phyloP scores from a whole-genome alignment of 306 rosid species.

The Rubus idaeus region DNA sequence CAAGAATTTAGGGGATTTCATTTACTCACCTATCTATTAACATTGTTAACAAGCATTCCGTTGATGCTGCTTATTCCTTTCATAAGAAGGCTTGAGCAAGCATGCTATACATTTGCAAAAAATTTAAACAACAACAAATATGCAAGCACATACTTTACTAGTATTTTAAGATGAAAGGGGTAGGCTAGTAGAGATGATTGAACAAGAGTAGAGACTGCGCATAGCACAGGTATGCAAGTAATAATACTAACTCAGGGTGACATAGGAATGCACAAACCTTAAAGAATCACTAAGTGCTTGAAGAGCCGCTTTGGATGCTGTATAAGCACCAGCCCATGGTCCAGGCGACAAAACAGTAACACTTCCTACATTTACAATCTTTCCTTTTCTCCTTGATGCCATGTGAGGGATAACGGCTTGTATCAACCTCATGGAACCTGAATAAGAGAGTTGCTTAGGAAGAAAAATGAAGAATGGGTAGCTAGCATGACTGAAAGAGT shows the following conservation, averaged over 20 bases:
- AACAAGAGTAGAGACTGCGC: background rate
- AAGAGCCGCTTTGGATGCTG: conserved; percentile 82
- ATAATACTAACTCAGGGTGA: background rate
- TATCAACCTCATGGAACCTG: conserved; percentile 83
- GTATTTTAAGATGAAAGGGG: background rate
- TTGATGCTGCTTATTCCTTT: background rate
- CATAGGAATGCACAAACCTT: conserved; percentile 44
- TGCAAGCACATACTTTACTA: background rate
- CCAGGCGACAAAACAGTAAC: conserved; percentile 63
- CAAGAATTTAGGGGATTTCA: background rate
- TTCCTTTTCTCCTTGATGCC: conserved; percentile 69
- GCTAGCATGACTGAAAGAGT: background rate
- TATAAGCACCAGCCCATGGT: conserved; percentile 79
- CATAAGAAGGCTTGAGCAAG: background rate
- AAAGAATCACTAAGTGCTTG: conserved; percentile 74
- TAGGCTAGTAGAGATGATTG: background rate
- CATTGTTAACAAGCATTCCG: background rate
- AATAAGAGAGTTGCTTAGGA: background rate
- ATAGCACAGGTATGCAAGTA: background rate
- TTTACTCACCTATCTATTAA: background rate
- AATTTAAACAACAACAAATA: background rate
- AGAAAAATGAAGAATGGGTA: background rate
- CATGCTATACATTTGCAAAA: background rate
- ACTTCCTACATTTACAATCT: conserved; percentile 81
- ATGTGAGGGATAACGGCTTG: conserved; percentile 90